Conservation (phyloP, 1,284 basidiomycete species). For the Amylostereum chailletii region DNA sequence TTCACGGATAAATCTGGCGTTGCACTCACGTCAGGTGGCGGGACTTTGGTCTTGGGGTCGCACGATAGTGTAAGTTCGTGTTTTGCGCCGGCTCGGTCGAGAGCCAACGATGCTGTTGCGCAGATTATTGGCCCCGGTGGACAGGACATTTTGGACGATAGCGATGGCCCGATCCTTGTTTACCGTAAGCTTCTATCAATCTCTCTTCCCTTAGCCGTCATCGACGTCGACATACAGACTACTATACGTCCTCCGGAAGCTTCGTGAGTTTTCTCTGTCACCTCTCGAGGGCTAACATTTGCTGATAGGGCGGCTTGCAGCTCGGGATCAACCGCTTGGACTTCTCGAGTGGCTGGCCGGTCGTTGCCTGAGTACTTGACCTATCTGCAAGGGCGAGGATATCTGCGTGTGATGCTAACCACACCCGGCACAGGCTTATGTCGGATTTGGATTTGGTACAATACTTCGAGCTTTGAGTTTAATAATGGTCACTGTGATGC, state of each 20-base stretch:
- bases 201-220: too few species aligned
- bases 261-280: not conserved
- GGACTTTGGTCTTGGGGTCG: constrained; percentile 39
- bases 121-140: constrained; percentile 26
- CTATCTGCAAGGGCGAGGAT: too few species aligned
- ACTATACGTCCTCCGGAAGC: not conserved
- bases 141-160: constrained; percentile 16
- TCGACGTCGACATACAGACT: not conserved
- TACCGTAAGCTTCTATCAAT: constrained; percentile 25
- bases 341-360: not conserved
- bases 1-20: constrained; percentile 42
- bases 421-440: too few species aligned
- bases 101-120: too few species aligned
- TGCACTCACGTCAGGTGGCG: constrained; percentile 38
- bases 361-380: not conserved
- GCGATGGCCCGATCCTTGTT: constrained; percentile 29
- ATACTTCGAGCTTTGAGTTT: too few species aligned
- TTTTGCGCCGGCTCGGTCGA: too few species aligned
- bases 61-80: constrained; percentile 24
- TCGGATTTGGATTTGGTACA: too few species aligned
- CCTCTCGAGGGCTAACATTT: not conserved
- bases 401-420: too few species aligned
- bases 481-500: too few species aligned
- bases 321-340: constrained; percentile 1
- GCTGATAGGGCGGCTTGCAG: not conserved